Evolutionary conservation across 176 grass and related monocot species (phyloP).

Genomic region (Pharus latifolius): DNA sequence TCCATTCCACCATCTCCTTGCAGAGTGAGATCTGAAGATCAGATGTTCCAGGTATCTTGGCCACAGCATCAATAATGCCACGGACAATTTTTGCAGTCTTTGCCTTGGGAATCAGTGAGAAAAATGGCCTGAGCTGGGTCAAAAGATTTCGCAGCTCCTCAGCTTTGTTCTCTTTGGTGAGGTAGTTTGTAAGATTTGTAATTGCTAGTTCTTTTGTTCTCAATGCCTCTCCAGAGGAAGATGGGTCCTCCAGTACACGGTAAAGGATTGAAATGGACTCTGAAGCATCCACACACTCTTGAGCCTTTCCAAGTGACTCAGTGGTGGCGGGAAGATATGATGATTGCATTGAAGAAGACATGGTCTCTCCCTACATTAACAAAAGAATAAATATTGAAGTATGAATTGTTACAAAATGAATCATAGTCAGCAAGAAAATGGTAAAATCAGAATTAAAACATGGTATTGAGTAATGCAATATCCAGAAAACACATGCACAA

Average conservation of each 20-base stretch:
- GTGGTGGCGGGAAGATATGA: conserved; percentile 46
- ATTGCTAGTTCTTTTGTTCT: conserved; percentile 81
- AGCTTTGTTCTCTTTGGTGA: conserved; percentile 63
- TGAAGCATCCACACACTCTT: conserved; percentile 50
- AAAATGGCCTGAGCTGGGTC: conserved; percentile 77
- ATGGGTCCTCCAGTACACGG: conserved; percentile 56
- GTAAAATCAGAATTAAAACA: neutral
- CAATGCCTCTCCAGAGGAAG: conserved; percentile 56
- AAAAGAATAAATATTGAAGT: neutral
- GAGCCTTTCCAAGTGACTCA: conserved; percentile 49
- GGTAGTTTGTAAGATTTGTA: conserved; percentile 59
- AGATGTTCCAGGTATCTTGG: conserved; percentile 69
- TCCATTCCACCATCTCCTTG: conserved; percentile 91
- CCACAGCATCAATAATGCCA: conserved; percentile 68
- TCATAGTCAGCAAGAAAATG: neutral
- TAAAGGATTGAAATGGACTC: conserved; percentile 78
- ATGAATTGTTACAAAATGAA: neutral
- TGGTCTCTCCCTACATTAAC: neutral
- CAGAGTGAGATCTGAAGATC: conserved; percentile 78
- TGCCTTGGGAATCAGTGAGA: conserved; percentile 73
- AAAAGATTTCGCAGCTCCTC: conserved; percentile 68
- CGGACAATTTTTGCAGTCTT: conserved; percentile 92
- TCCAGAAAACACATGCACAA: neutral
- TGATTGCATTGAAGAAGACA: conserved; percentile 28
- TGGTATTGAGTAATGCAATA: neutral